Evolutionary conservation across 805 yeast species (phyloP).

Genomic region (Brettanomyces bruxellensis): DNA sequence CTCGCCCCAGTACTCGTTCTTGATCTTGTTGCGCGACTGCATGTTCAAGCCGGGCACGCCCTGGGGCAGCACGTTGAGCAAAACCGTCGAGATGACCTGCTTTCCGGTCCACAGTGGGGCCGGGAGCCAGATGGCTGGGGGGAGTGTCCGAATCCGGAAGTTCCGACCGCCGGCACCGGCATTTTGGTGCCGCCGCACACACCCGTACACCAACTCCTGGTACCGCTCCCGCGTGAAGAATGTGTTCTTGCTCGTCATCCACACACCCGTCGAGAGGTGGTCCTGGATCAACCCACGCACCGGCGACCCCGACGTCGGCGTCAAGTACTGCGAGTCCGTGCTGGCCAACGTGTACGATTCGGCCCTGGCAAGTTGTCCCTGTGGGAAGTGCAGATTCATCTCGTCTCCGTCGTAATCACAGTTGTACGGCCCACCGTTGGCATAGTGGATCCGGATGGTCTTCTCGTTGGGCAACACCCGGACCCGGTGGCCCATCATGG

Average conservation of each 20-base stretch:
- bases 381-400: constrained; percentile 99
- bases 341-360: constrained; percentile 93
- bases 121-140: constrained; percentile 87
- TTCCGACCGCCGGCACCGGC: background rate
- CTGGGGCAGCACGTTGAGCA: constrained; percentile 79
- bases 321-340: constrained; percentile 93
- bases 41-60: constrained; percentile 89
- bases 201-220: constrained; percentile 89
- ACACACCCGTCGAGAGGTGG: constrained; percentile 97
- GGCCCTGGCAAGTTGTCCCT: constrained; percentile 92
- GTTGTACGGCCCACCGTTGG: constrained; percentile 97
- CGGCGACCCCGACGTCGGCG: constrained; percentile 98
- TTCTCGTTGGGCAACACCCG: constrained; percentile 96
- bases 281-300: constrained; percentile 98
- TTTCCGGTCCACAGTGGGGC: constrained; percentile 95
- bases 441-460: constrained; percentile 92
- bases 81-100: constrained; percentile 87
- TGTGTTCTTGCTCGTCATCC: constrained; percentile 91
- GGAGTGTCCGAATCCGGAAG: constrained; percentile 56
- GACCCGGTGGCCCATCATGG: constrained; percentile 99
- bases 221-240: constrained; percentile 86
- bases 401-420: constrained; percentile 99
- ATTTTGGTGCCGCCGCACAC: constrained; percentile 87
- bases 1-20: constrained; percentile 90
- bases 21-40: constrained; percentile 76